Conservation (phyloP, 306 rosid species). For the Sicyos baderoa region DNA sequence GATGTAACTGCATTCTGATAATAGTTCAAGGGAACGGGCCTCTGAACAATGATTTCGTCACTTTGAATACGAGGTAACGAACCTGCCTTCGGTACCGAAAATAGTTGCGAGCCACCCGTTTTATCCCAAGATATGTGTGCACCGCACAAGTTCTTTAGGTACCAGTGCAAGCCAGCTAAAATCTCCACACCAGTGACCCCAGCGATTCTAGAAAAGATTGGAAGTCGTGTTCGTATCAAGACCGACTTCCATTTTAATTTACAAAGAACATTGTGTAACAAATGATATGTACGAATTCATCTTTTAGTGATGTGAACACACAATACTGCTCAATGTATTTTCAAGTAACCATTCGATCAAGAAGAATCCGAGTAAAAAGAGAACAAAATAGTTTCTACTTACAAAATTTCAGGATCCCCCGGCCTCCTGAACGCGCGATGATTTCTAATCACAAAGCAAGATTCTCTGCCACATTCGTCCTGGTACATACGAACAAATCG, state of each 20-base stretch:
- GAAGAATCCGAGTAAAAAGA: slow-evolving; percentile 1
- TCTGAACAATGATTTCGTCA: slow-evolving; percentile 42
- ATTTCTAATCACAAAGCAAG: slow-evolving; percentile 57
- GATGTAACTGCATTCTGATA: slow-evolving; percentile 93
- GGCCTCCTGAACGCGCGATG: slow-evolving; percentile 37
- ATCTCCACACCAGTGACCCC: slow-evolving; percentile 82
- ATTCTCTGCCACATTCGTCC: slow-evolving; percentile 60
- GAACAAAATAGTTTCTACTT: slow-evolving; percentile 16
- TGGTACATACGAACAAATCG: slow-evolving; percentile 11
- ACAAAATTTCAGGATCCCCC: slow-evolving; percentile 59
- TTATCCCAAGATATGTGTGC: slow-evolving; percentile 87
- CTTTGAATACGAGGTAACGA: slow-evolving; percentile 44
- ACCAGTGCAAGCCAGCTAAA: slow-evolving; percentile 76
- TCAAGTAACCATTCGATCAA: too few species aligned
- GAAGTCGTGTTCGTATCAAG: slow-evolving; percentile 14
- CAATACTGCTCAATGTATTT: too few species aligned
- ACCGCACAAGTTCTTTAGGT: slow-evolving; percentile 63
- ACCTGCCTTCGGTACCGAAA: slow-evolving; percentile 51
- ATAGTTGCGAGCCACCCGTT: slow-evolving; percentile 71
- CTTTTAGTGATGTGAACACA: neutral
- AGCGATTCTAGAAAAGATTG: slow-evolving; percentile 34
- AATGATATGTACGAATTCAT: neutral
- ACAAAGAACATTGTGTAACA: neutral
- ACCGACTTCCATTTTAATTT: neutral
- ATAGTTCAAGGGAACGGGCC: slow-evolving; percentile 76